Evolutionary conservation across 2,329 filamentous ascomycete genomes (phyloP).

Genomic region (Lachnum nothofagi): DNA sequence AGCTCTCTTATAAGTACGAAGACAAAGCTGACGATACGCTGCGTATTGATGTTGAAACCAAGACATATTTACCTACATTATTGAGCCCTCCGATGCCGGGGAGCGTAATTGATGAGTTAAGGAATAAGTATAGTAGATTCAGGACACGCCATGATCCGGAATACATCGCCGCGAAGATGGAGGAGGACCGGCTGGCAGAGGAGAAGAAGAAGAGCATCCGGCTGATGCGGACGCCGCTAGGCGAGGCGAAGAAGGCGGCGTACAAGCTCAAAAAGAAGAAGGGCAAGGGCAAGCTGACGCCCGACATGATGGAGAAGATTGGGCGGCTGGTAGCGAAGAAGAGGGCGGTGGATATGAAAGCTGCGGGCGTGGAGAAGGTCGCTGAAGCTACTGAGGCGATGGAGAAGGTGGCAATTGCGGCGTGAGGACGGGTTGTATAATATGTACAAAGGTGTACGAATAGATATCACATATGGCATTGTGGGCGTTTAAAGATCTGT

Average conservation of each 20-base stretch:
- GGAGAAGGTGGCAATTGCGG: slow-evolving; percentile 7
- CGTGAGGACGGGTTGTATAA: slow-evolving; percentile 27
- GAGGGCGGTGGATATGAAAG: slow-evolving; percentile 17
- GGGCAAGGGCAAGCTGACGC: slow-evolving; percentile 29
- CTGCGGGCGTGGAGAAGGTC: slow-evolving; percentile 17
- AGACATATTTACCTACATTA: slow-evolving; percentile 73
- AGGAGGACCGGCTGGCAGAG: slow-evolving; percentile 48
- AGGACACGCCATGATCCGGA: slow-evolving; percentile 72
- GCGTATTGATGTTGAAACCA: slow-evolving; percentile 68
- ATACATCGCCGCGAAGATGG: slow-evolving; percentile 61
- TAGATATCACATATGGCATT: slow-evolving; percentile 23
- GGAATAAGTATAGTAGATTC: slow-evolving; percentile 77
- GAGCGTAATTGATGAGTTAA: slow-evolving; percentile 76
- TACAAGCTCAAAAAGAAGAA: too few relatives aligned
- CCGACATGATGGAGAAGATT: slow-evolving; percentile 31
- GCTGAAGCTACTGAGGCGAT: background rate
- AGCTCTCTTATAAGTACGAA: slow-evolving; percentile 40
- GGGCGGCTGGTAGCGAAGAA: slow-evolving; percentile 32
- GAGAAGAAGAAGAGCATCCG: slow-evolving; percentile 23
- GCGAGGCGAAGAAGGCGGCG: slow-evolving; percentile 25
- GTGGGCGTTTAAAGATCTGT: slow-evolving; percentile 19
- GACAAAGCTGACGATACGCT: slow-evolving; percentile 65
- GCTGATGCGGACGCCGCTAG: slow-evolving; percentile 32
- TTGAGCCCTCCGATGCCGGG: slow-evolving; percentile 72
- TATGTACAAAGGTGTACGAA: slow-evolving; percentile 24